A percentile compares a stretch with the other conserved stretches of the same genome.
phyloP scores from a whole-genome alignment of 352 stramenopile genomes.

The Phytopythium oedochilum region DNA sequence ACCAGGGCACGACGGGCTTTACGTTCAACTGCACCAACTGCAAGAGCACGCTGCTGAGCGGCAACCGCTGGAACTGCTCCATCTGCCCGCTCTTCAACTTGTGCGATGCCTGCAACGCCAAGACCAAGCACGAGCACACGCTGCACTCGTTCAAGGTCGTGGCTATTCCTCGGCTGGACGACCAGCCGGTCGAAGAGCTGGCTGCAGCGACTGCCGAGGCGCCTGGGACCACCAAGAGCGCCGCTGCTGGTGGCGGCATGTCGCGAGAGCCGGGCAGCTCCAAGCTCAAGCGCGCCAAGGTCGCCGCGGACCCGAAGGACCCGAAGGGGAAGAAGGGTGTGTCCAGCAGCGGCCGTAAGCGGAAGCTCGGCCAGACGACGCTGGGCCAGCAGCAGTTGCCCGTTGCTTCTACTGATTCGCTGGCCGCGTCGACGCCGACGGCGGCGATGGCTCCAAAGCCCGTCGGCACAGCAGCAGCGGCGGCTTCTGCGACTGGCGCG shows the following conservation, averaged over 20 bases:
- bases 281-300: conserved; percentile 42
- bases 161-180: conserved; percentile 62
- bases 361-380: conserved; percentile 55
- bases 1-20: conserved; percentile 96
- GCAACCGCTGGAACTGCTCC: conserved; percentile 95
- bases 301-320: conserved; percentile 10
- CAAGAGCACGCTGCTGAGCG: conserved; percentile 92
- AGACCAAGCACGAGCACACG: conserved; percentile 91
- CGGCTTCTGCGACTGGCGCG: not conserved
- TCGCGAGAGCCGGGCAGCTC: conserved; percentile 41
- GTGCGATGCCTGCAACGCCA: conserved; percentile 92
- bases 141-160: conserved; percentile 93
- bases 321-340: conserved; percentile 25
- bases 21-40: conserved; percentile 95
- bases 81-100: conserved; percentile 96
- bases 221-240: conserved; percentile 9
- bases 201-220: conserved; percentile 25
- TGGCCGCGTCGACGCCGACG: not conserved
- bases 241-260: conserved; percentile 17
- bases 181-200: conserved; percentile 28
- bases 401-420: not conserved
- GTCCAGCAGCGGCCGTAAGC: conserved; percentile 47
- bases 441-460: not conserved
- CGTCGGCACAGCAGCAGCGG: not conserved
- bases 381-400: conserved; percentile 13